Evolutionary conservation across 1,284 basidiomycete genomes (phyloP), one percentile per base, ranked within the genome.

Genomic region (Schizophyllum commune): DNA sequence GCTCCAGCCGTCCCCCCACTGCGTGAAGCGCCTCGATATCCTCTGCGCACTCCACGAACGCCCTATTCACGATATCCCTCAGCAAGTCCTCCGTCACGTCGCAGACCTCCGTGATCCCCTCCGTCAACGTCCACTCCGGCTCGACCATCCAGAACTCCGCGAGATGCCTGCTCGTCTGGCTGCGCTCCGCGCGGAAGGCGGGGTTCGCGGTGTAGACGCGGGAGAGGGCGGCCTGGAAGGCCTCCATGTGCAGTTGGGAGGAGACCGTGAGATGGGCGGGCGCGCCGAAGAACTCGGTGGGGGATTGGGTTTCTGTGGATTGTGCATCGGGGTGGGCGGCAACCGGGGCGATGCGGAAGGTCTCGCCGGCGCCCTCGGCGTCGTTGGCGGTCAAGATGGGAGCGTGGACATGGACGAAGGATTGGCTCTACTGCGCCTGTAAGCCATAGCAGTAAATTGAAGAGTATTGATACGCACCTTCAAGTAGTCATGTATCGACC

Each of bases 91-190:
- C 94, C 1, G 90, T 85, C 21, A 94, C 77, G 52, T 78, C 75
- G 71, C 92, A 90, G 15, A 97, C 74, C 20, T 84, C 83, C 21
- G 54, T n/a, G 51, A 60, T 68, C 32, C 57, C 52, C 58, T 62
- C 11, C 19, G 72, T 75, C 70, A 91, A 91, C 0, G 85, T 85
- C 78, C 92, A 86, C 71, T 97, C 96, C 0, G 91, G 94, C 75
- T 99, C 96, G 61, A 97, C 83, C 96, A 99, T 99, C 92, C 94
- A 97, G 73, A 99, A 99, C 72, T 99, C 97, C 57, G 93, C 86
- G 6, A 99, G 82, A 73, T 99, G 96, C n/a, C 96, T 82, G 57
- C 85, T 86, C 1, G 96, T 98, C 67, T 89, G 83, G 4, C 88
- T 91, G 6, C 86, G 85, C 69, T 99, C 96, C 19, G 96, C 96